Evolutionary conservation across 2,329 filamentous ascomycete species (phyloP), one percentile per base, ranked within the genome.

Genomic region (Aspergillus viridinutans): DNA sequence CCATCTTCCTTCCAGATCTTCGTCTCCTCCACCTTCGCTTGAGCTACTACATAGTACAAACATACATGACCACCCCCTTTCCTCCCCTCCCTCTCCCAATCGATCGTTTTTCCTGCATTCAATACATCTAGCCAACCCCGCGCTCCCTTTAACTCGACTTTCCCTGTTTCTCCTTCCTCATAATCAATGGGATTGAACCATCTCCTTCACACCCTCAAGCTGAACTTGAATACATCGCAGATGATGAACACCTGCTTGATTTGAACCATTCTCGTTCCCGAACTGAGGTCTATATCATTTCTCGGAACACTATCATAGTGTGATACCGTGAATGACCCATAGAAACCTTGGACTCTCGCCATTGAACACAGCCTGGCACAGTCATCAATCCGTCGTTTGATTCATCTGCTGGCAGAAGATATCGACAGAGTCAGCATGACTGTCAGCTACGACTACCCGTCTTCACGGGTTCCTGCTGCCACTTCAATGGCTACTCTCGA

Each of bases 371-470:
- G 53, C 54, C 54, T 45, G 45, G 28, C 53, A 56, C 50, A 60
- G 59, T 61, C 56, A 55, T 59, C 52, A 52, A 55, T 58, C 66
- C 61, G 53, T 65, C 64, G 67, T 63, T 66, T 63, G 56, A 57
- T 65, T 61, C 63, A 66, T 76, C 74, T 76, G 74, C 74, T 68
- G 72, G 72, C 71, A 75, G 72, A 75, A 65, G 66, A 64, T 58
- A 62, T 65, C 66, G 67, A 53, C 64, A 62, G 68, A 63, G 58
- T 53, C 75, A 86, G 70, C 65, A 95, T 95, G 90, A 90, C 89
- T 49, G 85, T 90, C 75, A 82, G 85, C 70, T 86, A 87, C 74
- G 90, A 93, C 70, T 78, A 86, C 69, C 83, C 88, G 75, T 58
- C 85, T 87, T 68, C 85, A 89, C 72, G 85, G 85, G 74, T 83